A percentile compares a stretch with the other conserved stretches of the same genome.
Conservation (phyloP, 805 yeast species). For the Torulaspora indica region DNA sequence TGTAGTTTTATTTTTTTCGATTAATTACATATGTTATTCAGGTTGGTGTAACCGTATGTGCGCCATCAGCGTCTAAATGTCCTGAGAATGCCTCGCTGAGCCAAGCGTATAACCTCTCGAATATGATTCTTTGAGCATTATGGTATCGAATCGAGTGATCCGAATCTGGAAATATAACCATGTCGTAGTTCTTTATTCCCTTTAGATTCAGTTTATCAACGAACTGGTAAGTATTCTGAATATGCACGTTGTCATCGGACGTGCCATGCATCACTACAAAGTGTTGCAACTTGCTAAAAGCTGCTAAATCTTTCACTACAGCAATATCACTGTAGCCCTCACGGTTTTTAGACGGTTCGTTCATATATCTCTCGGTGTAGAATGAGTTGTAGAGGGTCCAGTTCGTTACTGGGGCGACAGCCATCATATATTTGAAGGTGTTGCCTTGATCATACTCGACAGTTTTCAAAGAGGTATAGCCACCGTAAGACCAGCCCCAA, state of each 20-base stretch:
- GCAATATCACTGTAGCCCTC: slow-evolving; percentile 47
- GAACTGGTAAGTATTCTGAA: slow-evolving; percentile 61
- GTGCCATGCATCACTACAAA: slow-evolving; percentile 77
- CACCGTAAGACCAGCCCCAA: slow-evolving; percentile 92
- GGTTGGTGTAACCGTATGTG: not conserved
- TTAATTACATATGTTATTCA: too few species aligned
- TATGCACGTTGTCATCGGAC: slow-evolving; percentile 80
- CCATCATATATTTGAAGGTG: slow-evolving; percentile 67
- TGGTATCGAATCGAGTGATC: slow-evolving; percentile 79
- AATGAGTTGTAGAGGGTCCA: slow-evolving; percentile 74
- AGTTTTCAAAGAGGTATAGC: slow-evolving; percentile 69
- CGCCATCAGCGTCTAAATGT: slow-evolving; percentile 20
- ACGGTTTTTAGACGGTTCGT: slow-evolving; percentile 45
- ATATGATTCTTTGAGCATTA: slow-evolving; percentile 72
- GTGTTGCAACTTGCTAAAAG: slow-evolving; percentile 47
- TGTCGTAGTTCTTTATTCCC: slow-evolving; percentile 69
- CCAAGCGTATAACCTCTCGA: slow-evolving; percentile 70
- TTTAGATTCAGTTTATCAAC: slow-evolving; percentile 52
- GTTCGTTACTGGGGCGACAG: slow-evolving; percentile 82
- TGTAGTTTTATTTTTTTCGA: too few species aligned
- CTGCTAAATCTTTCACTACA: slow-evolving; percentile 38
- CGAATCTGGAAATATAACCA: slow-evolving; percentile 88
- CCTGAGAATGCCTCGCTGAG: slow-evolving; percentile 52
- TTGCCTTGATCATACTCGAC: slow-evolving; percentile 60
- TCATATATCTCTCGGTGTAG: slow-evolving; percentile 76